Evolutionary conservation across 2,329 filamentous ascomycete species (phyloP).

Genomic region (Alternaria solani): DNA sequence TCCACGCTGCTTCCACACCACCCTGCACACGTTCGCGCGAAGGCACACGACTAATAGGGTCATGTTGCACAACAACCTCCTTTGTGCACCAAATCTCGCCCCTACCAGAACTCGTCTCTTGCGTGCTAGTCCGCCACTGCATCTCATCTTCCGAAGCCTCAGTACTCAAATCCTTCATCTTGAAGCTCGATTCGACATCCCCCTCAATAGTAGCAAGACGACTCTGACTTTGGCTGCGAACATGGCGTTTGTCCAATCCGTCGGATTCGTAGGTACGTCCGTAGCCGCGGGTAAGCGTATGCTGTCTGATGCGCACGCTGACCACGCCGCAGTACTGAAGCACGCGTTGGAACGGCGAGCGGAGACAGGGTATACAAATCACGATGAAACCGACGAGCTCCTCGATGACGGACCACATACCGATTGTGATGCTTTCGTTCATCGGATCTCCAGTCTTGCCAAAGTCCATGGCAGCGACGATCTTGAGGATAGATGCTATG

Average conservation of each 20-base stretch:
- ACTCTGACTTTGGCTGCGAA: conserved; percentile 10
- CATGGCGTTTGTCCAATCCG: background rate
- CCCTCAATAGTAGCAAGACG: conserved; percentile 1
- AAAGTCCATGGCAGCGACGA: conserved; percentile 25
- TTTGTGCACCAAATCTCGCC: conserved; percentile 24
- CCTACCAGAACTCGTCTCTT: background rate
- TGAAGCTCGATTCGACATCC: conserved; percentile 2
- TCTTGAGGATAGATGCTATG: conserved; percentile 28
- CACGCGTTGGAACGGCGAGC: conserved; percentile 25
- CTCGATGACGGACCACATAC: conserved; percentile 35
- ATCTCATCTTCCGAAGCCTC: conserved; percentile 12
- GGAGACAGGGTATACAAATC: conserved; percentile 34
- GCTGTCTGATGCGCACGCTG: conserved; percentile 7
- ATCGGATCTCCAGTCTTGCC: conserved; percentile 21
- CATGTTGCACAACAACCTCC: conserved; percentile 20
- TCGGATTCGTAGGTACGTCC: background rate
- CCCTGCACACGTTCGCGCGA: conserved; percentile 6
- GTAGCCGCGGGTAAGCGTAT: conserved; percentile 12
- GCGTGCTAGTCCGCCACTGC: background rate
- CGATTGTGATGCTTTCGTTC: conserved; percentile 25
- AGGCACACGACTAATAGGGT: conserved; percentile 14
- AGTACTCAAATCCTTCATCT: conserved; percentile 11
- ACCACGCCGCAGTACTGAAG: conserved; percentile 21
- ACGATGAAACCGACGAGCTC: conserved; percentile 33
- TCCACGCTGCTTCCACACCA: conserved; percentile 11